phyloP scores from a whole-genome alignment of 2,329 filamentous ascomycete genomes.

The Alternaria dauci region DNA sequence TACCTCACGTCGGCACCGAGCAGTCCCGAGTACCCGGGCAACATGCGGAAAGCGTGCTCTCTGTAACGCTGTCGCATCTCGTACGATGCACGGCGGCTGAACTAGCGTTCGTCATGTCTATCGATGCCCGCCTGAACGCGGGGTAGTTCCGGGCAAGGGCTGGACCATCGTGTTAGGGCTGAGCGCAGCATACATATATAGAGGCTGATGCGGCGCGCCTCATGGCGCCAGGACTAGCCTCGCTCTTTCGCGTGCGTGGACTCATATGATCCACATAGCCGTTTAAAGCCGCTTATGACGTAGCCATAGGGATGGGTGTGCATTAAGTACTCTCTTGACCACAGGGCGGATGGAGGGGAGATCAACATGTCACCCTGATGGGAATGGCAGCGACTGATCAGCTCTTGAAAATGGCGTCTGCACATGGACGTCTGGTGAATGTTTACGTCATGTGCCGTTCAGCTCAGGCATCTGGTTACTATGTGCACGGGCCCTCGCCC shows the following conservation, averaged over 20 bases:
- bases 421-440: background rate
- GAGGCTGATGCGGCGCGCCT: background rate
- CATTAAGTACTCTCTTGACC: background rate
- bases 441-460: background rate
- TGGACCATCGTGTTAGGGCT: background rate
- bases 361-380: background rate
- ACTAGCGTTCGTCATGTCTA: conserved; percentile 6
- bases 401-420: background rate
- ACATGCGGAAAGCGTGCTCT: too few relatives aligned
- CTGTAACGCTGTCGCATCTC: conserved; percentile 1
- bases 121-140: conserved; percentile 10
- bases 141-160: conserved; percentile 11
- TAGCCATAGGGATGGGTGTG: background rate
- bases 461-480: background rate
- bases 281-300: background rate
- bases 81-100: background rate
- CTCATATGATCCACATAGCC: conserved; percentile 5
- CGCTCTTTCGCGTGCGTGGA: conserved; percentile 5
- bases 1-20: too few relatives aligned
- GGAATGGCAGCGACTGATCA: background rate
- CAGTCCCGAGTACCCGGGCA: too few relatives aligned
- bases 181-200: background rate
- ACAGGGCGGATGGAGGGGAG: too few relatives aligned
- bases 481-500: conserved; percentile 5
- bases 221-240: background rate